Evolutionary conservation across 495 filamentous ascomycete genomes (phyloP), one percentile per base, ranked within the genome.

Genomic region (Penicillium angulare): DNA sequence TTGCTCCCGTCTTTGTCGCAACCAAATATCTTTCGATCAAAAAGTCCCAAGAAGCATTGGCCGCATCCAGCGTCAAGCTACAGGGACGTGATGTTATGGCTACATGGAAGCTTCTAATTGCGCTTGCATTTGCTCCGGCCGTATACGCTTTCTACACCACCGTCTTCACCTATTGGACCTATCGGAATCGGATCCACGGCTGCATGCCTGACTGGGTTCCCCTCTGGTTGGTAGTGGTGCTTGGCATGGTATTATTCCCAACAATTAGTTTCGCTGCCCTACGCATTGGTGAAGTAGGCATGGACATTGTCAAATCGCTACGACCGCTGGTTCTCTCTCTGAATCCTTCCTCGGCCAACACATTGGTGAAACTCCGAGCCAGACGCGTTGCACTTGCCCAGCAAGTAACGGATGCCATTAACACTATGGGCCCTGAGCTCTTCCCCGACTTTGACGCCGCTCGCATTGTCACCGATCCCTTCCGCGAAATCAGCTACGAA

Each of bases 231-330:
- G 79, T 95, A 26, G 79, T 88, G 27, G 60, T 88, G 1, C 77
- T 82, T 29, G 85, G 85, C 16, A 84, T 89, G 73, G 71, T 90
- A 29, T 69, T 95, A 53, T 97, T 95, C 74, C 90, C 90, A 1
- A 77, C 84, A 18, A 87, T 96, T 67, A 96, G 90, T 3, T 97
- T 95, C 63, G 92, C 90, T 3, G 91, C 95, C 7, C 85, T 99
- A 27, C 87, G 93, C 5, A 95, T 97, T 60, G 93, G 93, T 35
- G 93, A 99, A 67, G 84, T 92, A 42, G 93, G 91, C 24, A 97
- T 99, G 92, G 93, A 99, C 61, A 97, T 99, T 40, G 55, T 90
- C 71, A 99, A 97, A 70, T 97, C 93, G 0, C 82, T 99, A 10
- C 81, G 88, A 1, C 93, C 93, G 1, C 83, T 99, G 7, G 71